Percentiles rank a stretch among this genome's conserved stretches.
These are phyloP conservation scores for Fusarium lateritium DNA, from an alignment of 2,329 filamentous ascomycete species.

Conservation along the genomic window DNA sequence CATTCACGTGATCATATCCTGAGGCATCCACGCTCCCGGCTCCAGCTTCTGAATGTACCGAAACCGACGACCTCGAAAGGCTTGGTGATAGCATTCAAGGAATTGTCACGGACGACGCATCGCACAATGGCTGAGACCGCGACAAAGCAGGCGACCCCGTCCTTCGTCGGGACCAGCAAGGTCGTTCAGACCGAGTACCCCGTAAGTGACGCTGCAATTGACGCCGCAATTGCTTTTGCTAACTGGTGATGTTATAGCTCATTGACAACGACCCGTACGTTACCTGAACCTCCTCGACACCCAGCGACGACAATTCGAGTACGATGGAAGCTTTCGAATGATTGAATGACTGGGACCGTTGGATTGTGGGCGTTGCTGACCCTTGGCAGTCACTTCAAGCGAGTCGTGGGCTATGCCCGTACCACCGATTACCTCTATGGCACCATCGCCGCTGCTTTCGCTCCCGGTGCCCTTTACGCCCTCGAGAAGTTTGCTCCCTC, in stretches of 20 bases:
- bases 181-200: conserved; percentile 87
- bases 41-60: conserved; percentile 46
- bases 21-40: conserved; percentile 49
- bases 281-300: conserved; percentile 10
- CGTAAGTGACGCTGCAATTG: conserved; percentile 68
- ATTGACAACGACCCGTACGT: conserved; percentile 98
- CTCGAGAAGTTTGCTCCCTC: conserved; percentile 91
- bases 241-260: conserved; percentile 73
- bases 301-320: conserved; percentile 16
- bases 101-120: conserved; percentile 50
- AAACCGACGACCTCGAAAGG: conserved; percentile 46
- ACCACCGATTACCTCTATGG: conserved; percentile 85
- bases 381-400: conserved; percentile 82
- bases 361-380: conserved; percentile 48
- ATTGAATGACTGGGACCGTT: not conserved
- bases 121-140: conserved; percentile 57
- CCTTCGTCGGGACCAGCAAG: conserved; percentile 72
- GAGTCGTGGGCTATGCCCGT: conserved; percentile 90
- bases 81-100: conserved; percentile 48
- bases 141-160: conserved; percentile 55
- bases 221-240: conserved; percentile 43
- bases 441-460: conserved; percentile 76
- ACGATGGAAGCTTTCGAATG: not conserved
- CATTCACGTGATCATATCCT: conserved; percentile 52
- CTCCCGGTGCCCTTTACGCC: conserved; percentile 80